Base-by-base conservation (phyloP, 2,329 filamentous ascomycete species). In the Neurospora crassa region DNA sequence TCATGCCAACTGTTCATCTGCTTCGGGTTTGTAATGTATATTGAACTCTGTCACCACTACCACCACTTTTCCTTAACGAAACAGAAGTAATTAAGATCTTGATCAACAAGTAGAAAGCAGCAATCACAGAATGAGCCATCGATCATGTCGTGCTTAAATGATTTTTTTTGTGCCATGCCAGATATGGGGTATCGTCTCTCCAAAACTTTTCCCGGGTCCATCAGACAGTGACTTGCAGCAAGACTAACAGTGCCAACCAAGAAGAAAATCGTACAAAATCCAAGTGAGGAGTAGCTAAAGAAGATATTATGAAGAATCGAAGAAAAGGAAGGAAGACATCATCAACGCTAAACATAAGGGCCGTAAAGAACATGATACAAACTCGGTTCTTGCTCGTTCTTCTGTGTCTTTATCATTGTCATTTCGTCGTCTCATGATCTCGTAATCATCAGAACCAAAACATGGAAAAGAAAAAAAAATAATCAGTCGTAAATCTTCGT, bases 161-260 rank as follows among this genome's bases (percentile, higher is more conserved):
- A 69, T 69, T 67, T 34, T 72, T 73, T 72, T 37, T 37, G 6
- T 71, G 71, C 74, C 69, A 72, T 74, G 73, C 76, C 70, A 72
- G 76, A 78, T 77, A 78, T 70, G 76, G 74, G 79, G 80, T 82
- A 82, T 82, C 53, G 53, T 63, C 24, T 63, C 53, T 63, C 53
- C 53, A 63, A 63, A 63, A 37, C 29, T 73, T 73, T 73, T 73
- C 68, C 72, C 70, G 16, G 24, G 29, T 63, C 69, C 72, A 71
- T 70, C 68, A 67, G 42, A 63, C 41, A 67, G 47, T 71, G 70
- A 71, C 29, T 37, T 63, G 67, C 69, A 72, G 69, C 69, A 70
- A 72, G 70, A 71, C 41, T 63, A 69, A 72, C 69, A 70, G 70
- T 71, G 47, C 68, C 67, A 71, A 69, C 67, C 71, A 42, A 73